These are phyloP conservation scores for Vitis hybrid DNA, from an alignment of 177 flowering plant species.

Conservation along the genomic window DNA sequence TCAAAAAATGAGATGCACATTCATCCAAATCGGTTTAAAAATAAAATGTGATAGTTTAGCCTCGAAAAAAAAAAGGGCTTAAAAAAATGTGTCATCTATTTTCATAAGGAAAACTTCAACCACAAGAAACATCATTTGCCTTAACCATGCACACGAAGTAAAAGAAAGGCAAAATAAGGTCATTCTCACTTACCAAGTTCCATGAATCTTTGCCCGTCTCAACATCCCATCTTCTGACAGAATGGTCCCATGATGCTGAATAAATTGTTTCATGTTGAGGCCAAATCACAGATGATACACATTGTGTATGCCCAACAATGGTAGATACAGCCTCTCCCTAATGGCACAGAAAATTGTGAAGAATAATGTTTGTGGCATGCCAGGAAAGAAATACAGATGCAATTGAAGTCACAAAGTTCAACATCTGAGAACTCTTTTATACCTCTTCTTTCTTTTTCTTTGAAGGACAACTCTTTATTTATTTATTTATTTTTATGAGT, in stretches of 20 bases:
- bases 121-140: too few relatives aligned
- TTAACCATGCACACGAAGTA: too few relatives aligned
- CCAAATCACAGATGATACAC: constrained; percentile 89
- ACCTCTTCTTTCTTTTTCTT: too few relatives aligned
- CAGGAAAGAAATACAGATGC: neutral
- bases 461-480: too few relatives aligned
- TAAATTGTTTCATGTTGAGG: constrained; percentile 59
- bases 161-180: neutral
- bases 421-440: too few relatives aligned
- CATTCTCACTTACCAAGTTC: constrained; percentile 48
- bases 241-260: constrained; percentile 98
- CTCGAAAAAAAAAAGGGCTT: too few relatives aligned
- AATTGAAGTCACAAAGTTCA: neutral
- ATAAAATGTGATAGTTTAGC: too few relatives aligned
- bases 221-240: constrained; percentile 87
- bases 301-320: constrained; percentile 84
- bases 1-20: too few relatives aligned
- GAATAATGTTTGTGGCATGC: neutral
- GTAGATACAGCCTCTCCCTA: constrained; percentile 80
- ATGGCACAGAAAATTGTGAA: constrained; percentile 7
- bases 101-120: too few relatives aligned
- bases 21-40: too few relatives aligned
- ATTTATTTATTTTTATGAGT: too few relatives aligned
- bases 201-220: constrained; percentile 73
- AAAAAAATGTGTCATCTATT: too few relatives aligned